Evolutionary conservation across 306 rosid genomes (phyloP), one percentile per base, ranked within the genome.

Genomic region (Prunus armeniaca): DNA sequence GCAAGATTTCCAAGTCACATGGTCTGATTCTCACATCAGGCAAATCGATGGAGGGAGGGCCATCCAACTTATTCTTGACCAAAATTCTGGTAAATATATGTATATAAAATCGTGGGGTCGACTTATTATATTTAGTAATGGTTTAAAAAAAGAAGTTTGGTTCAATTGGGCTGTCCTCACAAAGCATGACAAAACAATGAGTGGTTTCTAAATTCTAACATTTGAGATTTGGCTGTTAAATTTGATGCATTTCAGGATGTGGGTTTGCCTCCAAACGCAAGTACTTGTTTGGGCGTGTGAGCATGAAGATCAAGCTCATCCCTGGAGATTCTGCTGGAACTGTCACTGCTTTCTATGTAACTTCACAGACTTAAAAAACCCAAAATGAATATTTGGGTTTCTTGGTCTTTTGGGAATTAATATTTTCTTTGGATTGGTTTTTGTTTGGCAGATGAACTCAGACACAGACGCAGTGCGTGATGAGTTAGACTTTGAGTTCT

Each of bases 251-350:
- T 77, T 74, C 70, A 92, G 98, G 98, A 34, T 87, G 97, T 78
- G 98, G 98, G 67, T 95, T 95, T 81, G 84, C 97, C 73, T 95
- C 98, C 34, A 89, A 79, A 76, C 78, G 27, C 6, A 85, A 89
- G 76, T 92, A 89, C 85, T 64, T 95, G 83, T 95, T 90, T 52
- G 98, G 98, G 3, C 96, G 91, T 56, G 95, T 92, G 71, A 95
- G 97, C 89, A 95, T 95, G 96, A 92, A 92, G 90, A 89, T 95
- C 91, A 95, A 95, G 80, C 97, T 95, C 69, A 41, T 92, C 38
- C 89, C 96, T 0, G 97, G 97, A 20, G 98, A 95, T 80, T 95
- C 98, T 25, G 98, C 98, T 1, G 98, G 98, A 41, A 95, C 97
- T 0, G 98, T 95, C 58, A 92, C 98, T 9, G 98, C 98, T 56